Conservation (phyloP, 495 filamentous ascomycete species). For the Penicillium salamii region DNA sequence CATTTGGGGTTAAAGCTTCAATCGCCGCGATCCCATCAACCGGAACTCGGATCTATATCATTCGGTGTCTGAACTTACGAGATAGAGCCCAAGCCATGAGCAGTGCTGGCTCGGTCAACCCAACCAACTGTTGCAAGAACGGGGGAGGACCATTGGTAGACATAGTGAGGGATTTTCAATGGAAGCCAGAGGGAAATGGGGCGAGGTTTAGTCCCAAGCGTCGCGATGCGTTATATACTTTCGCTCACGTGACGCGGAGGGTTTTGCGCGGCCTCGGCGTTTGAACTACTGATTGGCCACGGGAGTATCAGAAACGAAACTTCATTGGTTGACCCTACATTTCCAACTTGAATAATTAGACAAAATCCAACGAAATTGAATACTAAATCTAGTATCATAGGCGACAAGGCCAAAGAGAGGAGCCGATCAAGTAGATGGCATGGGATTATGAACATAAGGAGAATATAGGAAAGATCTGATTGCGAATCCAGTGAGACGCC, state of each 20-base stretch:
- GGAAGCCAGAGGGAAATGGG: too few species aligned
- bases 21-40: not conserved
- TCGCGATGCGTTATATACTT: too few species aligned
- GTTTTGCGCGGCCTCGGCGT: slow-evolving; percentile 1
- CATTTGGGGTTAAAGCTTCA: not conserved
- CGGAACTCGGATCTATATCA: not conserved
- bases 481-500: slow-evolving; percentile 8
- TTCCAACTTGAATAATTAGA: not conserved
- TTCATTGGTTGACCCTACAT: not conserved
- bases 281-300: not conserved
- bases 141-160: slow-evolving; percentile 16
- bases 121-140: slow-evolving; percentile 16
- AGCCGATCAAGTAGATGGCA: slow-evolving; percentile 9
- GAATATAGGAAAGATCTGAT: slow-evolving; percentile 19
- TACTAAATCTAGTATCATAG: slow-evolving; percentile 16
- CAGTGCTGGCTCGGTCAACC: slow-evolving; percentile 28
- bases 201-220: too few species aligned
- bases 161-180: slow-evolving; percentile 3
- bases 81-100: slow-evolving; percentile 32
- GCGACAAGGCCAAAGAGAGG: slow-evolving; percentile 11
- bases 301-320: not conserved
- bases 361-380: slow-evolving; percentile 4
- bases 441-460: slow-evolving; percentile 25
- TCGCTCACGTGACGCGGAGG: not conserved
- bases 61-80: slow-evolving; percentile 23